Conservation (phyloP, 805 yeast genomes). For the Candida verbasci region DNA sequence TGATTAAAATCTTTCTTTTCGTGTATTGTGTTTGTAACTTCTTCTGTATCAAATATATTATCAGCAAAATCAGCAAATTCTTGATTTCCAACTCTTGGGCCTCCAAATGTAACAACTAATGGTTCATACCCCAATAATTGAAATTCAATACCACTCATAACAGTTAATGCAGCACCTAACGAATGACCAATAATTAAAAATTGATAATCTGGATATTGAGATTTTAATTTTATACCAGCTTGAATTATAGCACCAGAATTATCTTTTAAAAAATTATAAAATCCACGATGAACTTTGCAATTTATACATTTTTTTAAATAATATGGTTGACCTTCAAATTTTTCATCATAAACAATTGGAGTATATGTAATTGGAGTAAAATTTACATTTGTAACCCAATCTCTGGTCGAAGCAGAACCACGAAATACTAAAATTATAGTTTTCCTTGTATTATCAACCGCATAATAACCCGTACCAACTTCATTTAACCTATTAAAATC, state of each 20-base stretch:
- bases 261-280: slow-evolving; percentile 42
- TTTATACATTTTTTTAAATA: slow-evolving; percentile 33
- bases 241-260: slow-evolving; percentile 36
- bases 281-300: slow-evolving; percentile 66
- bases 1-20: slow-evolving; percentile 18
- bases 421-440: slow-evolving; percentile 52
- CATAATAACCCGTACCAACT: slow-evolving; percentile 52
- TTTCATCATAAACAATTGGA: slow-evolving; percentile 25
- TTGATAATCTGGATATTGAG: slow-evolving; percentile 43
- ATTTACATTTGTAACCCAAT: slow-evolving; percentile 59
- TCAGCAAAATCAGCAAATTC: slow-evolving; percentile 51
- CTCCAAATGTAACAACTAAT: slow-evolving; percentile 54
- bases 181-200: slow-evolving; percentile 69
- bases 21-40: slow-evolving; percentile 18
- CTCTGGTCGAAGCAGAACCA: slow-evolving; percentile 59
- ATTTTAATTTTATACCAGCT: slow-evolving; percentile 27
- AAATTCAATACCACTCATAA: slow-evolving; percentile 60
- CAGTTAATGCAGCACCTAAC: slow-evolving; percentile 68
- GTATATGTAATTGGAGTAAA: slow-evolving; percentile 42
- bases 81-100: slow-evolving; percentile 61
- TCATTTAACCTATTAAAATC: slow-evolving; percentile 40
- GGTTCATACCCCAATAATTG: slow-evolving; percentile 51
- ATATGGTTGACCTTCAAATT: slow-evolving; percentile 8
- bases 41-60: slow-evolving; percentile 36
- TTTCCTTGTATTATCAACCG: slow-evolving; percentile 41